Conservation (phyloP, 2,329 filamentous ascomycete genomes). For the Colletotrichum eremochloae region DNA sequence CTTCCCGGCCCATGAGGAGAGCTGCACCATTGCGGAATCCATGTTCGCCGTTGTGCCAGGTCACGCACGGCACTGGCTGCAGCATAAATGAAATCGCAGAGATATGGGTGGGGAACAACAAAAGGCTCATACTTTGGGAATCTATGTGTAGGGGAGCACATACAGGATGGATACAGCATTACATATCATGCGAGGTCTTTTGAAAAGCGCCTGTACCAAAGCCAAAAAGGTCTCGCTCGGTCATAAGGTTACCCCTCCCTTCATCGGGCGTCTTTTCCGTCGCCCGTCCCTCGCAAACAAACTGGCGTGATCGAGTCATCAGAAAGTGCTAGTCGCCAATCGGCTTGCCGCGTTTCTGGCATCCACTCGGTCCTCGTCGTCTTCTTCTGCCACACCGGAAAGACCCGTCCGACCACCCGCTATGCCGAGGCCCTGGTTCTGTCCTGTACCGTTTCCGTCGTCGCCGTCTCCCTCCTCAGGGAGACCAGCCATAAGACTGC, state of each 20-base stretch:
- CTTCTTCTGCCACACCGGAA: constrained; percentile 78
- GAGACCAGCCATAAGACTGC: constrained; percentile 75
- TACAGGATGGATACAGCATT: constrained; percentile 40
- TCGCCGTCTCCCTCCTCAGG: constrained; percentile 71
- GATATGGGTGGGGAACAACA: background rate
- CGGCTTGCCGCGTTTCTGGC: constrained; percentile 95
- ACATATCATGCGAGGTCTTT: constrained; percentile 39
- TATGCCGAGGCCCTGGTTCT: constrained; percentile 53
- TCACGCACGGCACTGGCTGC: constrained; percentile 2
- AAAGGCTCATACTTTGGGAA: constrained; percentile 42
- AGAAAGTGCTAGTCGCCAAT: constrained; percentile 95
- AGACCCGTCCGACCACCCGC: constrained; percentile 63
- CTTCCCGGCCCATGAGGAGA: background rate
- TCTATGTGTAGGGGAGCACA: constrained; percentile 41
- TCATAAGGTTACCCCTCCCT: constrained; percentile 13
- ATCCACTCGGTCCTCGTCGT: constrained; percentile 94
- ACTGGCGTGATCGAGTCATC: constrained; percentile 42
- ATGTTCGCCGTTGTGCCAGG: constrained; percentile 1
- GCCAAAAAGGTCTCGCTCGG: constrained; percentile 19
- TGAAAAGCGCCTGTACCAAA: constrained; percentile 22
- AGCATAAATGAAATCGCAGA: background rate
- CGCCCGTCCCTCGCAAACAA: constrained; percentile 20
- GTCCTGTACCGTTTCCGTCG: constrained; percentile 51
- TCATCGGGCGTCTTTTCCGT: constrained; percentile 22
- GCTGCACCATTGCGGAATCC: background rate